A percentile compares a stretch with the other conserved stretches of the same genome.
phyloP scores from a whole-genome alignment of 106 monocot species.

The Vanilla planifolia region DNA sequence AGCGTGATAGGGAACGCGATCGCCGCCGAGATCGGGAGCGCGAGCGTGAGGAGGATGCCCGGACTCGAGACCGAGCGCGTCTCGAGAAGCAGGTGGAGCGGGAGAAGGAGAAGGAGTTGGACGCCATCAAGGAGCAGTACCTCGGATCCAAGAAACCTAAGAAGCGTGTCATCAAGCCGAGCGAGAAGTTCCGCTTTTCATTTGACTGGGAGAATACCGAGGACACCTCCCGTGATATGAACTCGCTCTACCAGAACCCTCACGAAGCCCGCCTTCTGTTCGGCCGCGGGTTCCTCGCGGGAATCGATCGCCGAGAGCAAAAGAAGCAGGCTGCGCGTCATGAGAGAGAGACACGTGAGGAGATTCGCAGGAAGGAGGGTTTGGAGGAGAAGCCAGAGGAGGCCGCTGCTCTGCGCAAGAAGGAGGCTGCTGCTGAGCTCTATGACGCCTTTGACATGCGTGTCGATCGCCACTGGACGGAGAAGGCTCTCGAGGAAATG shows the following conservation, averaged over 20 bases:
- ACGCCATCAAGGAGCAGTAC: constrained; percentile 90
- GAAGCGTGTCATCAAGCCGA: constrained; percentile 94
- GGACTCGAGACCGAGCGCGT: constrained; percentile 29
- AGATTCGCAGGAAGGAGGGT: constrained; percentile 74
- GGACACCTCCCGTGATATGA: constrained; percentile 97
- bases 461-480: constrained; percentile 91
- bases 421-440: constrained; percentile 78
- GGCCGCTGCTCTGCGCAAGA: constrained; percentile 39
- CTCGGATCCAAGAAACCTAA: constrained; percentile 94
- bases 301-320: constrained; percentile 89
- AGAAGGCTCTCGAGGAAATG: constrained; percentile 95
- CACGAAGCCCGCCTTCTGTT: constrained; percentile 88
- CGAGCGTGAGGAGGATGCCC: constrained; percentile 22
- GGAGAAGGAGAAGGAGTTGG: constrained; percentile 93
- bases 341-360: constrained; percentile 82
- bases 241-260: constrained; percentile 81
- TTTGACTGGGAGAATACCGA: constrained; percentile 99
- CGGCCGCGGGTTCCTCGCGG: constrained; percentile 85
- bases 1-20: constrained; percentile 4
- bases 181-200: constrained; percentile 97
- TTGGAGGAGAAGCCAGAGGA: constrained; percentile 73
- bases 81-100: constrained; percentile 75
- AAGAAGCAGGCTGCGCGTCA: constrained; percentile 77
- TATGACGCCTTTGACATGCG: constrained; percentile 97
- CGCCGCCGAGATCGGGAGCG: constrained; percentile 21